Evolutionary conservation across 2,329 filamentous ascomycete species (phyloP).

Genomic region (Gnomoniopsis sp.): DNA sequence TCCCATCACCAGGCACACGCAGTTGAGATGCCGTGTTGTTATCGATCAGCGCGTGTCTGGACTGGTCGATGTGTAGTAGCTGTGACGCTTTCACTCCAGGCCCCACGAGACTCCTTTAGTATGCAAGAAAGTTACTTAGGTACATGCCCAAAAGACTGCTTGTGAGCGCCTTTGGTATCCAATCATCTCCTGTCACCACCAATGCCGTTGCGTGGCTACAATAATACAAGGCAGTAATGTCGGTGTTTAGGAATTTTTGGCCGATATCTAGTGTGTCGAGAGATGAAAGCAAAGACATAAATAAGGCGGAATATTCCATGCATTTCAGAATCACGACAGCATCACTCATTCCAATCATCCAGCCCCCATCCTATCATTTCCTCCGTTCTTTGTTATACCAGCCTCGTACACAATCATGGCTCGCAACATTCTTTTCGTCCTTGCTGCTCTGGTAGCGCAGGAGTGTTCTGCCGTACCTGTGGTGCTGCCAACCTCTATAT

Average conservation of each 20-base stretch:
- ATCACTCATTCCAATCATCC: background rate
- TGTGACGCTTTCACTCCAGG: background rate
- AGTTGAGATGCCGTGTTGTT: background rate
- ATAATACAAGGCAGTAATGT: background rate
- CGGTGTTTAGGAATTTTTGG: background rate
- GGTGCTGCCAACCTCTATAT: background rate
- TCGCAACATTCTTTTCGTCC: background rate
- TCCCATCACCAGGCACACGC: background rate
- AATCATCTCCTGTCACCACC: background rate
- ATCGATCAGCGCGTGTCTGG: background rate
- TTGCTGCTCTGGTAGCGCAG: slow-evolving; percentile 10
- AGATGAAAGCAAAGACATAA: background rate
- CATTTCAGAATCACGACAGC: background rate
- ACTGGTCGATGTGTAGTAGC: background rate
- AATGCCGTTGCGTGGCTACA: too few species aligned
- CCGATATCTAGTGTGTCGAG: background rate
- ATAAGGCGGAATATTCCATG: background rate
- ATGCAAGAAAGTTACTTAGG: too few species aligned
- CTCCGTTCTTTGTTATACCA: background rate
- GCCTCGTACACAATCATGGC: background rate
- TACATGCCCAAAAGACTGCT: too few species aligned
- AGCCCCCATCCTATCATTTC: background rate
- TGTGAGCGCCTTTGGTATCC: background rate
- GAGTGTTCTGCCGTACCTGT: slow-evolving; percentile 3
- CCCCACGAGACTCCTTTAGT: background rate